Evolutionary conservation across 1,284 basidiomycete genomes (phyloP).

Genomic region (Cryptococcus deneoformans): DNA sequence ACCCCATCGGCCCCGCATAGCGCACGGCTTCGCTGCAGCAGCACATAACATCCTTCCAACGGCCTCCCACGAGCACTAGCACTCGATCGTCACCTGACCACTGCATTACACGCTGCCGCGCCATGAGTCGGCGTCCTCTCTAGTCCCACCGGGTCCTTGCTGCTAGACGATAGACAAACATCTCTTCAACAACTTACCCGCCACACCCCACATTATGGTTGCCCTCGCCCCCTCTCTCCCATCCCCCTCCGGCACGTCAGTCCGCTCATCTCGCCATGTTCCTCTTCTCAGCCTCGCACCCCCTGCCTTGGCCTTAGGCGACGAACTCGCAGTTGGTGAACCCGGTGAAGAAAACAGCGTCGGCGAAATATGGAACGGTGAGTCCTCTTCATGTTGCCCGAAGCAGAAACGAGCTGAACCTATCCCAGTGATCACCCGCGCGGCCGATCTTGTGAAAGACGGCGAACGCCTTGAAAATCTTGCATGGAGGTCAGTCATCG

Average conservation of each 20-base stretch:
- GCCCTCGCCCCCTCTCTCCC: constrained; percentile 8
- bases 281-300: constrained; percentile 33
- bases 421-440: constrained; percentile 38
- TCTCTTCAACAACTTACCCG: neutral
- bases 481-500: constrained; percentile 36
- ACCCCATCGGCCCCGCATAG: too few species aligned
- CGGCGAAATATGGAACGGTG: constrained; percentile 38
- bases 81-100: too few species aligned
- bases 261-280: constrained; percentile 15
- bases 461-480: constrained; percentile 44
- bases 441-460: constrained; percentile 46
- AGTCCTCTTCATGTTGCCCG: constrained; percentile 2
- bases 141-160: neutral
- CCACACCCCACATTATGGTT: neutral
- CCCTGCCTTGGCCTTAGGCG: constrained; percentile 28
- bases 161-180: neutral
- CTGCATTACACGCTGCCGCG: neutral
- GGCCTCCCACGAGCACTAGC: too few species aligned
- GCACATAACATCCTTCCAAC: too few species aligned
- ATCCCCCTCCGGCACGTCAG: constrained; percentile 14
- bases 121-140: neutral
- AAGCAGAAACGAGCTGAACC: neutral
- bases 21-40: too few species aligned
- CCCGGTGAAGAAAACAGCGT: constrained; percentile 30
- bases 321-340: constrained; percentile 25